Conservation (phyloP, 192 early-diverging fungal species). For the Rhizophagus clarus region DNA sequence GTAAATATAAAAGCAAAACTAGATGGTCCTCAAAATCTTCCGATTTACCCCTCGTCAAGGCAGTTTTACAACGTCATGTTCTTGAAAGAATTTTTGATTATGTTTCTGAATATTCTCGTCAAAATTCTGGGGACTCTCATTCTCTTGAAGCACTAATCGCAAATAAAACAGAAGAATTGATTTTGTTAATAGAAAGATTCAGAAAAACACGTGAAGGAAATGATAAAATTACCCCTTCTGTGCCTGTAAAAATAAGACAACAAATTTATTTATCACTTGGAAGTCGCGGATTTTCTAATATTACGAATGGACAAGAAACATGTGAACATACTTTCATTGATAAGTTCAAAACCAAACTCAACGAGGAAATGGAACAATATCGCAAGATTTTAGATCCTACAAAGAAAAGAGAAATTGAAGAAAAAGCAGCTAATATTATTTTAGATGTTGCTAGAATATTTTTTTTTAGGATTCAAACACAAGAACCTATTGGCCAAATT, state of each 20-base stretch:
- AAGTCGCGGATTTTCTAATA: neutral
- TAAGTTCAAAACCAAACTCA: neutral
- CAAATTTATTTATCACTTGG: neutral
- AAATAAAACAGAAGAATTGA: too few species aligned
- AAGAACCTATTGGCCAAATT: neutral
- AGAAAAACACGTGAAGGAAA: neutral
- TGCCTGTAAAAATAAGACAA: neutral
- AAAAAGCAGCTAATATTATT: neutral
- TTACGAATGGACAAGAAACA: neutral
- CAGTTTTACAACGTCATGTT: neutral
- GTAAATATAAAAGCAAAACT: neutral
- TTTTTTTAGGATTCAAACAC: neutral
- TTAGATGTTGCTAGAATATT: neutral
- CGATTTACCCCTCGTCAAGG: neutral
- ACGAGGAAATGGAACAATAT: neutral
- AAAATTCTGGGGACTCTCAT: neutral
- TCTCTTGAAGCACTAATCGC: neutral
- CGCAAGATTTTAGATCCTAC: neutral
- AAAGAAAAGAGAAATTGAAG: neutral
- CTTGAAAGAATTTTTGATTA: neutral
- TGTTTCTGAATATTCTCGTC: neutral
- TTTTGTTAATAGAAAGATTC: neutral
- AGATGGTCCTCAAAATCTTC: too few species aligned
- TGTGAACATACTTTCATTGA: neutral
- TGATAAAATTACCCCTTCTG: neutral